phyloP scores from a whole-genome alignment of 495 filamentous ascomycete genomes.

The Lophium mytilinum region DNA sequence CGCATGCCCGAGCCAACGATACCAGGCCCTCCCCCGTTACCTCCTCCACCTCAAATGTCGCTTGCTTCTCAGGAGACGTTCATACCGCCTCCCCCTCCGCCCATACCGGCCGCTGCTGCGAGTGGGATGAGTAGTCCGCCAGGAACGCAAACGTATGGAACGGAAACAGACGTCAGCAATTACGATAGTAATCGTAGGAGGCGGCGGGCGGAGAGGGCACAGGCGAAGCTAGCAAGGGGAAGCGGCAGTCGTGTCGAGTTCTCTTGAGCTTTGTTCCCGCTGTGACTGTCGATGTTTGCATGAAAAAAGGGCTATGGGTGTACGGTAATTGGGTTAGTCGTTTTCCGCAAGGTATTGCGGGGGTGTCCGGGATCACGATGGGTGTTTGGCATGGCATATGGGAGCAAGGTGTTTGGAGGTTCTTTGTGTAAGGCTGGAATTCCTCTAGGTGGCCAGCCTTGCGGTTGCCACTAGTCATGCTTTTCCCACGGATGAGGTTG shows the following conservation, averaged over 20 bases:
- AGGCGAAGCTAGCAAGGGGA: constrained; percentile 21
- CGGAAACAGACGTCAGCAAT: constrained; percentile 33
- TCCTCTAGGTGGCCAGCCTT: too few species aligned
- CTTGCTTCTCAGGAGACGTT: neutral
- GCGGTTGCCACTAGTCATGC: too few species aligned
- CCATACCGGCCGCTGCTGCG: constrained; percentile 14
- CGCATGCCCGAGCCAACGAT: constrained; percentile 17
- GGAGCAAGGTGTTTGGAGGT: too few species aligned
- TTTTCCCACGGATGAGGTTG: too few species aligned
- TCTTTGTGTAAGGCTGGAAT: too few species aligned
- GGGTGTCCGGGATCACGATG: too few species aligned
- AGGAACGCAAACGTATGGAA: constrained; percentile 26
- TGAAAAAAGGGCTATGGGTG: too few species aligned
- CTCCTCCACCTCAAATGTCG: neutral
- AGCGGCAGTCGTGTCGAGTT: constrained; percentile 31
- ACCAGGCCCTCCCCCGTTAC: constrained; percentile 9
- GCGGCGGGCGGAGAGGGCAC: constrained; percentile 34
- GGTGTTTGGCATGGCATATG: too few species aligned
- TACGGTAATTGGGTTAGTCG: too few species aligned
- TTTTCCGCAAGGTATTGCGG: too few species aligned
- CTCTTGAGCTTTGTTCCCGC: constrained; percentile 12
- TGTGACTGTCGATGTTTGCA: too few species aligned
- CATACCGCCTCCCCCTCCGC: constrained; percentile 28
- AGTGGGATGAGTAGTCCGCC: constrained; percentile 22
- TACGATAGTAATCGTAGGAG: constrained; percentile 33